A percentile compares a stretch with the other conserved stretches of the same genome.
Conservation (phyloP, 108 stramenopile genomes). For the Nannochloropsis gaditana region DNA sequence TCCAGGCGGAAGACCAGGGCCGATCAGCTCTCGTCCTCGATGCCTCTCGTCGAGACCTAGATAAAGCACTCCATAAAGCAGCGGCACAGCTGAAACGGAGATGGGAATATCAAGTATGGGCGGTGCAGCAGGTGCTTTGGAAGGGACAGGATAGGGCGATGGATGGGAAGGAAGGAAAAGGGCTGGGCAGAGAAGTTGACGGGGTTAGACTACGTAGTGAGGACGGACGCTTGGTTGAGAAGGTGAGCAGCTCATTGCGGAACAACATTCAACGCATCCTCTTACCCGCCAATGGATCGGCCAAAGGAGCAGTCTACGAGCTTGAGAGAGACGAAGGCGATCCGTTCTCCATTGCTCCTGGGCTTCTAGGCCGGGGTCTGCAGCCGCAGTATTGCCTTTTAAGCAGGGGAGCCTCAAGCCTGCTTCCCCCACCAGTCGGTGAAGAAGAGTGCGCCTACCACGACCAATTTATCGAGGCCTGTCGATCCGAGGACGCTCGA, state of each 20-base stretch:
- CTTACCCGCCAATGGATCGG: background rate
- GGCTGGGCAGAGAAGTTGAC: background rate
- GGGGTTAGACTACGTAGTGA: too few relatives aligned
- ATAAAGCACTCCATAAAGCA: background rate
- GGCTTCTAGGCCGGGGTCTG: background rate
- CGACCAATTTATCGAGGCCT: background rate
- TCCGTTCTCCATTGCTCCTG: background rate
- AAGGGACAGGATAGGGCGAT: background rate
- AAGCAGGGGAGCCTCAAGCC: background rate
- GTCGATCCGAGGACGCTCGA: background rate
- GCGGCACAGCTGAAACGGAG: background rate
- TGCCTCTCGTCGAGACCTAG: background rate
- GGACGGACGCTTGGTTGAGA: background rate
- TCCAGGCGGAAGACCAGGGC: background rate
- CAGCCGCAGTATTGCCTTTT: background rate
- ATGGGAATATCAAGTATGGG: background rate
- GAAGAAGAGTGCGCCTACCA: background rate
- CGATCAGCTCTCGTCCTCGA: background rate
- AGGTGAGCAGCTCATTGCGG: background rate
- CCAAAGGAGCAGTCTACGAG: too few relatives aligned
- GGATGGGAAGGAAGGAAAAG: background rate
- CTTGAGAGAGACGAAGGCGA: background rate
- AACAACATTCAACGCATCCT: background rate
- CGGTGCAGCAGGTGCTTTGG: conserved; percentile 13
- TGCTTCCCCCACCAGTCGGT: background rate